These are phyloP conservation scores for Sporothrix dimorphospora DNA, from an alignment of 2,329 filamentous ascomycete species.

Conservation along the genomic window DNA sequence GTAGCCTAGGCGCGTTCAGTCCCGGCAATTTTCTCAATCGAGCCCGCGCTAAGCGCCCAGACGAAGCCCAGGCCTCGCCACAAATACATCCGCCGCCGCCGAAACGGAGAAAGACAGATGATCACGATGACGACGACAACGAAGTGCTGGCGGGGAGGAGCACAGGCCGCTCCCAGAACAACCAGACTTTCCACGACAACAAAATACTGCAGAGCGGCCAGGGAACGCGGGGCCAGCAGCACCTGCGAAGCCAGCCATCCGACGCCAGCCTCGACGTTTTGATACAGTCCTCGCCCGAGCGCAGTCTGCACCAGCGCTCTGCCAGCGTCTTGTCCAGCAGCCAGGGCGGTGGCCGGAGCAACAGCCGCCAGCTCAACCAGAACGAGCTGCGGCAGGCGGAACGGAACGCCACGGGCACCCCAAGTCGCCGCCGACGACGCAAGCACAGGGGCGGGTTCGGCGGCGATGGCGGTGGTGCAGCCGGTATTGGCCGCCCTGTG, in stretches of 20 bases:
- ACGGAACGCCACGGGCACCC: background rate
- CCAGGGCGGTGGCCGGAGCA: background rate
- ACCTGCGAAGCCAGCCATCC: background rate
- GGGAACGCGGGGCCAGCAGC: background rate
- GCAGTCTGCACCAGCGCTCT: background rate
- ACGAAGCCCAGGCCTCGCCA: background rate
- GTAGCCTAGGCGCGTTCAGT: slow-evolving; percentile 1
- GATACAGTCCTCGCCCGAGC: slow-evolving; percentile 6
- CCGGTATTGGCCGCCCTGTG: background rate
- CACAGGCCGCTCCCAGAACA: background rate
- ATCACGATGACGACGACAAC: background rate
- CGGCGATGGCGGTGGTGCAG: background rate
- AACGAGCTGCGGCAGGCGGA: slow-evolving; percentile 17
- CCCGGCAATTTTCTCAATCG: slow-evolving; percentile 21
- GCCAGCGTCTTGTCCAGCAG: slow-evolving; percentile 10
- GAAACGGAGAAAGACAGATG: slow-evolving; percentile 26
- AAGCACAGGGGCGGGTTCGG: background rate
- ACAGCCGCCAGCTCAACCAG: background rate
- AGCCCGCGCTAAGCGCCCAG: background rate
- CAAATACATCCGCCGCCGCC: slow-evolving; percentile 17
- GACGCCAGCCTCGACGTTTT: slow-evolving; percentile 14
- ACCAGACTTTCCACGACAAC: background rate
- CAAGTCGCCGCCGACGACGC: background rate
- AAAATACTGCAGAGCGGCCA: background rate
- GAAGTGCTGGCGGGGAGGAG: background rate